Conservation (phyloP, 2,329 filamentous ascomycete genomes). For the Hymenoscyphus fructigenus region DNA sequence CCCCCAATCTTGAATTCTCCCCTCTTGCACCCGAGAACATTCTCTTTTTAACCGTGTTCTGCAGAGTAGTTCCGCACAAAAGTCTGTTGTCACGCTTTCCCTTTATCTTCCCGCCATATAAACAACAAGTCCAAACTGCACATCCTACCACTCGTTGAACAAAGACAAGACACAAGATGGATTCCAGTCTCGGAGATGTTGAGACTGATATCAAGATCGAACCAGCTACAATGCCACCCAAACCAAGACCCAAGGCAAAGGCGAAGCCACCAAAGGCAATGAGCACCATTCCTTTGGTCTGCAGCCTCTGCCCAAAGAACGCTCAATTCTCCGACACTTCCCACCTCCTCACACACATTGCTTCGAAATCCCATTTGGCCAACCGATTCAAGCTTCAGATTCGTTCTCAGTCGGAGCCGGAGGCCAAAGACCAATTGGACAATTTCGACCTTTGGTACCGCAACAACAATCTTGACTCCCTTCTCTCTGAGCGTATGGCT, state of each 20-base stretch:
- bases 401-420: slow-evolving; percentile 63
- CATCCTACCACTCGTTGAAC: neutral
- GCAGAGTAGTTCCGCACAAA: neutral
- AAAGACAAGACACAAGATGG: neutral
- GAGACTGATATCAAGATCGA: neutral
- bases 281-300: slow-evolving; percentile 64
- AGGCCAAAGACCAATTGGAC: slow-evolving; percentile 61
- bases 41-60: neutral
- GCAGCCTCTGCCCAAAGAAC: slow-evolving; percentile 77
- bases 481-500: slow-evolving; percentile 76
- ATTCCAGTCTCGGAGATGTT: neutral
- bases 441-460: slow-evolving; percentile 79
- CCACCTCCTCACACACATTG: slow-evolving; percentile 87
- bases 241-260: neutral
- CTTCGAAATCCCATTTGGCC: slow-evolving; percentile 88
- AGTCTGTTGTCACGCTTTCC: neutral
- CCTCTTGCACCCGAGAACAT: neutral
- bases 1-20: neutral
- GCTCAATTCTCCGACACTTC: slow-evolving; percentile 87
- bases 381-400: slow-evolving; percentile 81
- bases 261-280: slow-evolving; percentile 27
- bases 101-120: neutral
- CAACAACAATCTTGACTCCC: slow-evolving; percentile 64
- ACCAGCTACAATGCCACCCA: neutral
- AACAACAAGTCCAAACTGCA: neutral